Base-by-base conservation (phyloP, 2,329 filamentous ascomycete genomes). In the Fusarium abutilonis region DNA sequence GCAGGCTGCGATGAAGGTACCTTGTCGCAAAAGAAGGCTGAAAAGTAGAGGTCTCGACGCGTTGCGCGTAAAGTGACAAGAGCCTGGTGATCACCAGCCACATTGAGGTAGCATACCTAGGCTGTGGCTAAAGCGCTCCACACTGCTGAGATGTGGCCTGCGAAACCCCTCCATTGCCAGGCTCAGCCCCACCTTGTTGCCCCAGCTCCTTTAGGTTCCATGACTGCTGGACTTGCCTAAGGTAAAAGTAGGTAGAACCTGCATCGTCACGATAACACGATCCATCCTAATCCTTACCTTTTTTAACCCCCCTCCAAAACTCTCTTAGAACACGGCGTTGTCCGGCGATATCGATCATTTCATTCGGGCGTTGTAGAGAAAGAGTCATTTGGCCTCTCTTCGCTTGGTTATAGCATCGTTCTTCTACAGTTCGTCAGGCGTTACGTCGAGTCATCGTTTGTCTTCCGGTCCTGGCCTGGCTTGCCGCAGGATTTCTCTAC, bases 41-140 rank as follows among this genome's bases (percentile, higher is more conserved):
- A 72, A 70, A 72, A 71, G 57, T 46, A 56, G 51, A 43, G 56
- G 48, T 54, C 13, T 55, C 67, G 67, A 72, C 75, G 75, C 75
- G 75, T 76, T 68, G 70, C 75, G 75, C 74, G 75, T 77, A 70
- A 76, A 77, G 74, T 72, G 73, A 71, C 43, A 31, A 29, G 23
- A 49, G 42, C 32, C 36, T 39, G 32, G 45, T 39, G 14, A 23
- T n/a, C 32, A 57, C 42, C 23, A 53, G 64, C 64, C 64, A 67
- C 64, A 50, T n/a, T 3, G 32, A 41, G 34, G 59, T 49, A 31
- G 63, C 54, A 44, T 47, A 26, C 8, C 23, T 26, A 34, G 36
- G 7, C 6, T 50, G 64, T 67, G 64, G 64, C 64, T 39, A 13
- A 13, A 11, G 14, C 14, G 47, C 42, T 49, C 48, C 49, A 55